Evolutionary conservation across 208 protist genomes (phyloP).

Genomic region (Wallacemonas rigidus): DNA sequence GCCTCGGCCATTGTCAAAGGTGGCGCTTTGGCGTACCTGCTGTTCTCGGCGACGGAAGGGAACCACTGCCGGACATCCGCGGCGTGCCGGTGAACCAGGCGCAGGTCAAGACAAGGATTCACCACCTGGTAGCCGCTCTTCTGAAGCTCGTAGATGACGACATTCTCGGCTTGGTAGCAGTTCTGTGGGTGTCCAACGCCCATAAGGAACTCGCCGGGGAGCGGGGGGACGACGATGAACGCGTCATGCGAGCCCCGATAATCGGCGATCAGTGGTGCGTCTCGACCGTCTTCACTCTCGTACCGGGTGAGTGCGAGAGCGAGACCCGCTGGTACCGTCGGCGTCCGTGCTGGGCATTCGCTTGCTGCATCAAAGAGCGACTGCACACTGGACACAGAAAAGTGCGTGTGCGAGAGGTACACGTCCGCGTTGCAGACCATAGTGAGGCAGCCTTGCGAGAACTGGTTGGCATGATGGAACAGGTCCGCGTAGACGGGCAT

Average conservation of each 20-base stretch:
- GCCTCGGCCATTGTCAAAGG: constrained; percentile 56
- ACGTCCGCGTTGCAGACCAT: constrained; percentile 92
- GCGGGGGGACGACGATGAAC: constrained; percentile 67
- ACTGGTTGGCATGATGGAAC: constrained; percentile 70
- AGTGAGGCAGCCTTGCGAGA: constrained; percentile 36
- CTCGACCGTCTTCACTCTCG: constrained; percentile 54
- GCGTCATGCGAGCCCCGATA: constrained; percentile 90
- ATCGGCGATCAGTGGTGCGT: constrained; percentile 66
- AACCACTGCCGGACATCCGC: constrained; percentile 87
- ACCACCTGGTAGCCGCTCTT: constrained; percentile 54
- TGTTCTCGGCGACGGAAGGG: constrained; percentile 56
- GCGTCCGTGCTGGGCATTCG: too few species aligned
- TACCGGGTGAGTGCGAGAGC: constrained; percentile 78
- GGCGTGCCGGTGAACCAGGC: constrained; percentile 70
- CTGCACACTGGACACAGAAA: constrained; percentile 31
- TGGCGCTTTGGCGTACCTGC: constrained; percentile 56
- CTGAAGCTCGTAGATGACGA: constrained; percentile 80
- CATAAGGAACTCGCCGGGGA: constrained; percentile 44
- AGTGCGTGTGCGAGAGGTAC: constrained; percentile 47
- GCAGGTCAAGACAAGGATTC: constrained; percentile 71
- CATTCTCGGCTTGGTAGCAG: constrained; percentile 88
- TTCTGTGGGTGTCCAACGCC: constrained; percentile 77
- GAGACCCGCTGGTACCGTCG: constrained; percentile 7
- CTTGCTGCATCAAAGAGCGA: constrained; percentile 32
- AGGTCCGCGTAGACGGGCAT: constrained; percentile 77